These are phyloP conservation scores for Verruconis gallopava DNA, from an alignment of 2,329 filamentous ascomycete species.

Conservation along the genomic window DNA sequence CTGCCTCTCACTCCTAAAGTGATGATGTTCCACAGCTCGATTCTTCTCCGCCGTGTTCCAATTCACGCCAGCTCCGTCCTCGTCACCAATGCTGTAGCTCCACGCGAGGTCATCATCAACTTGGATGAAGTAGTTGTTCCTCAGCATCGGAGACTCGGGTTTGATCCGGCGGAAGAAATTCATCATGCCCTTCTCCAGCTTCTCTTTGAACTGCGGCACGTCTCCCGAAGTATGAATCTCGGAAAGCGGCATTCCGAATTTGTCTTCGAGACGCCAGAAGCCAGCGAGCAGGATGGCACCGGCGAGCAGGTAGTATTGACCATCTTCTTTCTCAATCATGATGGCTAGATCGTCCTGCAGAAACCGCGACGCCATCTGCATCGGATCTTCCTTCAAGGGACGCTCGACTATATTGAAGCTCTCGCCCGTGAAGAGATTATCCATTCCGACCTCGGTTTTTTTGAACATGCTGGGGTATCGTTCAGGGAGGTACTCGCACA, in stretches of 20 bases:
- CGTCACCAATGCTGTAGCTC: constrained; percentile 61
- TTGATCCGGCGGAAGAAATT: constrained; percentile 65
- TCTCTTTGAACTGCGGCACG: constrained; percentile 59
- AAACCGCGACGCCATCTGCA: constrained; percentile 59
- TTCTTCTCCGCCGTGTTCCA: constrained; percentile 71
- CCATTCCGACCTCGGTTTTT: constrained; percentile 45
- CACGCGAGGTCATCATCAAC: constrained; percentile 67
- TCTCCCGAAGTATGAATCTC: constrained; percentile 69
- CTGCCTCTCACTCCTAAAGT: constrained; percentile 66
- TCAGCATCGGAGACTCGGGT: constrained; percentile 51
- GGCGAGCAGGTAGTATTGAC: constrained; percentile 68
- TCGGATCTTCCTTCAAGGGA: constrained; percentile 62
- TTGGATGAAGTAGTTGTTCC: constrained; percentile 83
- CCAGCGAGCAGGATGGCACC: constrained; percentile 65
- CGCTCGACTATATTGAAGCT: constrained; percentile 52
- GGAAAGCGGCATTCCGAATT: constrained; percentile 64
- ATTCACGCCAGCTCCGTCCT: constrained; percentile 50
- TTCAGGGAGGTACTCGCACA: constrained; percentile 55
- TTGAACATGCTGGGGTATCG: constrained; percentile 62
- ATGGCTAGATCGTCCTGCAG: constrained; percentile 74
- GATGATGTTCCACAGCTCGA: constrained; percentile 58
- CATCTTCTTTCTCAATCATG: constrained; percentile 65
- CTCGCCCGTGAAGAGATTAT: constrained; percentile 60
- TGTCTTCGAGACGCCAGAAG: constrained; percentile 74
- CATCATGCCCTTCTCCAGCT: constrained; percentile 65